Evolutionary conservation across 768 basidiomycete species (phyloP).

Genomic region (Mycena olivaceomarginata): DNA sequence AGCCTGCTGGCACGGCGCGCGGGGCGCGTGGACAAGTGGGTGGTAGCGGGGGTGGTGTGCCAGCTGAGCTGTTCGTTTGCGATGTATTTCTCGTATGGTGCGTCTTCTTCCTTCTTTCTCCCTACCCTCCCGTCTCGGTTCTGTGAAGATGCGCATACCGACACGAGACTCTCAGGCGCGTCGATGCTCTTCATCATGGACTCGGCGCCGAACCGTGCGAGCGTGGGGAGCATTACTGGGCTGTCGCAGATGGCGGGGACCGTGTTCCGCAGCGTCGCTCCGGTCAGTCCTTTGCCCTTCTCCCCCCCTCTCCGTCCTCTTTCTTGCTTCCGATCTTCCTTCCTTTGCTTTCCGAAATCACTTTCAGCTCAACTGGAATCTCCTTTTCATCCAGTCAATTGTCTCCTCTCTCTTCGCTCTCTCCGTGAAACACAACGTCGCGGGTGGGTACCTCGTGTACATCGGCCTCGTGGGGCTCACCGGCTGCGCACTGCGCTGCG

Average conservation of each 20-base stretch:
- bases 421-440: not conserved
- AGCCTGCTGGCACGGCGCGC: conserved; percentile 56
- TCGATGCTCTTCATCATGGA: conserved; percentile 14
- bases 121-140: too few relatives aligned
- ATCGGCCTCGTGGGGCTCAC: not conserved
- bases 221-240: not conserved
- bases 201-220: conserved; percentile 6
- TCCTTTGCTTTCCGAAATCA: too few relatives aligned
- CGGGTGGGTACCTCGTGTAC: conserved; percentile 3
- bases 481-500: not conserved
- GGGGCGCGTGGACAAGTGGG: conserved; percentile 56
- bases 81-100: conserved; percentile 6
- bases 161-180: not conserved
- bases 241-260: conserved; percentile 16
- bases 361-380: too few relatives aligned
- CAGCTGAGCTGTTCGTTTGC: conserved; percentile 52
- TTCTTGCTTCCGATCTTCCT: too few relatives aligned
- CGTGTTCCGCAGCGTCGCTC: not conserved
- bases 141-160: too few relatives aligned
- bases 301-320: too few relatives aligned
- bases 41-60: conserved; percentile 54
- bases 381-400: not conserved
- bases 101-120: not conserved
- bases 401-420: conserved; percentile 29
- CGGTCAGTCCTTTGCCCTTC: not conserved